These are phyloP conservation scores for Stramenopiles sp. DNA, from an alignment of 352 stramenopile species.

Conservation along the genomic window DNA sequence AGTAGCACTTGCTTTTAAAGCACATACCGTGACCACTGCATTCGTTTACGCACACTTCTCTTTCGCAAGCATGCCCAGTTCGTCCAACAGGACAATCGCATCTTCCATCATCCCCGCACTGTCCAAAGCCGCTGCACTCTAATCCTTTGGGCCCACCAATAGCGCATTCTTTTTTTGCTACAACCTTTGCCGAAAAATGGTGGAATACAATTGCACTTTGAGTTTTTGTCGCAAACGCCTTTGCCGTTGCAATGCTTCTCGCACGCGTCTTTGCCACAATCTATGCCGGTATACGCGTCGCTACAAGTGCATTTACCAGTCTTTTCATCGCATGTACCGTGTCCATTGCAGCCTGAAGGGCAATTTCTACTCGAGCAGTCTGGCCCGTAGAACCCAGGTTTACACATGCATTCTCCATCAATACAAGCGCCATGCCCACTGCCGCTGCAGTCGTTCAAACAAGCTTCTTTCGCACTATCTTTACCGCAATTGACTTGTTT, in stretches of 20 bases:
- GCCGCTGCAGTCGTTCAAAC: background rate
- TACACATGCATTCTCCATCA: background rate
- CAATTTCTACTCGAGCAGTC: background rate
- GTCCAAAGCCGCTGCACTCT: background rate
- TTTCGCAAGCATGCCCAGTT: background rate
- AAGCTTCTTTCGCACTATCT: background rate
- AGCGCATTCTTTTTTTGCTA: no score
- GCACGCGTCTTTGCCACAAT: conserved; percentile 21
- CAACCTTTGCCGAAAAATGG: no score
- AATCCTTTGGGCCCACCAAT: no score
- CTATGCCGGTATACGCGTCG: background rate
- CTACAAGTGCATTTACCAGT: background rate
- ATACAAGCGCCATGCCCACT: background rate
- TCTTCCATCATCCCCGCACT: background rate
- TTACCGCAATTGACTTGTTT: background rate
- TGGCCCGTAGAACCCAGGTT: background rate
- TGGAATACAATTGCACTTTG: conserved; percentile 80
- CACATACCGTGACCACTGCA: background rate
- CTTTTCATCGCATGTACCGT: background rate
- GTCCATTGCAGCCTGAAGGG: background rate
- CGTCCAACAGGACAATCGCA: background rate
- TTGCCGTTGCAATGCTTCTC: conserved; percentile 58
- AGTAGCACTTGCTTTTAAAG: background rate
- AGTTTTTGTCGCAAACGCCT: conserved; percentile 55
- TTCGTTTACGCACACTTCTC: background rate